These are phyloP conservation scores for Cladosporium sphaerospermum DNA, from an alignment of 2,329 filamentous ascomycete species.

Conservation along the genomic window DNA sequence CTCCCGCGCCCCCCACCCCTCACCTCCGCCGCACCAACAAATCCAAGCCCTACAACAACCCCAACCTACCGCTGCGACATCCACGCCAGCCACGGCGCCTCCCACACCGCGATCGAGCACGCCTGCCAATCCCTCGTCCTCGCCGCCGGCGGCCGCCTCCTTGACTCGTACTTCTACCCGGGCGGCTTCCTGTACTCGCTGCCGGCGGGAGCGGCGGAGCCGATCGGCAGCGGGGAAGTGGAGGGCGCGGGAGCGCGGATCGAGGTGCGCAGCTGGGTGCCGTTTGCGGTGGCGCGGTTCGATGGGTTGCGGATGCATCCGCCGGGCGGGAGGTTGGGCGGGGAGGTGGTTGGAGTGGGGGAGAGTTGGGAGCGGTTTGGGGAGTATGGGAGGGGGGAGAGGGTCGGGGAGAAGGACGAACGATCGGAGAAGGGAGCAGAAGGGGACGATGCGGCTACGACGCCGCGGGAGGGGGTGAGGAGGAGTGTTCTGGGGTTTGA, in stretches of 20 bases:
- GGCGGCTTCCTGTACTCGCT: constrained; percentile 20
- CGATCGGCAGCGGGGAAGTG: constrained; percentile 9
- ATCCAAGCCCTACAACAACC: not conserved
- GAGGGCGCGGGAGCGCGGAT: constrained; percentile 12
- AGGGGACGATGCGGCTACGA: not conserved
- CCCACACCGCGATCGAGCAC: constrained; percentile 14
- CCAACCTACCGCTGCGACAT: constrained; percentile 17
- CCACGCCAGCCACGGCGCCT: constrained; percentile 8
- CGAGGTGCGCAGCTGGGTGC: constrained; percentile 11
- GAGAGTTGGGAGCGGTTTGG: not conserved
- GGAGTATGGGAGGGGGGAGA: not conserved
- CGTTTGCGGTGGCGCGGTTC: constrained; percentile 14
- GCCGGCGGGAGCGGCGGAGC: constrained; percentile 6
- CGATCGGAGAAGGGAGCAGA: not conserved
- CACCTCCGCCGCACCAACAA: not conserved
- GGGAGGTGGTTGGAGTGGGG: not conserved
- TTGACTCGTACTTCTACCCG: constrained; percentile 14
- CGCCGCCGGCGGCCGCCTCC: constrained; percentile 14
- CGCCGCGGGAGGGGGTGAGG: not conserved
- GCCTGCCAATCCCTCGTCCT: constrained; percentile 15
- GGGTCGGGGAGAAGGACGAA: not conserved
- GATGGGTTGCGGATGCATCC: constrained; percentile 14
- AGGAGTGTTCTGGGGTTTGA: not conserved
- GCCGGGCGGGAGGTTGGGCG: not conserved
- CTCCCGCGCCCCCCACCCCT: not conserved